These are phyloP conservation scores for Aspergillus homomorphus DNA, from an alignment of 495 filamentous ascomycete genomes.

Conservation along the genomic window DNA sequence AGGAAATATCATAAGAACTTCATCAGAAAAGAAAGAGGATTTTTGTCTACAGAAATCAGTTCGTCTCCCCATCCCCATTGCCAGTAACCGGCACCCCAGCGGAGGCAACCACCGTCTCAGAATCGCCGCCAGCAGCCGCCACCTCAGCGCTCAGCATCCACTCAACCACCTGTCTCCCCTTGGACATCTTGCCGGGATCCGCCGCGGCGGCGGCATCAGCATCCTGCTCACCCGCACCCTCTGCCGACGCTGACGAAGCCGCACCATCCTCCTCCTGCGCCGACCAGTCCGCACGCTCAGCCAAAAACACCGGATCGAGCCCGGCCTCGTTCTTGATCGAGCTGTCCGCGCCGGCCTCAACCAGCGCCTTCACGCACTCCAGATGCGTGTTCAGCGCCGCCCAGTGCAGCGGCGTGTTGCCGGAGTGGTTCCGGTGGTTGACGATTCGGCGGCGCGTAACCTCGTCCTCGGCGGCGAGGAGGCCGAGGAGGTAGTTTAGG, in stretches of 20 bases:
- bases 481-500: constrained; percentile 46
- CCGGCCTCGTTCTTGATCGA: constrained; percentile 74
- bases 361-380: constrained; percentile 69
- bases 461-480: constrained; percentile 28
- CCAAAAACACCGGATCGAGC: constrained; percentile 81
- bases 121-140: constrained; percentile 19
- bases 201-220: constrained; percentile 18
- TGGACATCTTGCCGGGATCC: constrained; percentile 31
- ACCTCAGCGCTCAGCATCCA: constrained; percentile 46
- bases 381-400: constrained; percentile 86
- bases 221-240: constrained; percentile 29
- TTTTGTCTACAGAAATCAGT: constrained; percentile 4
- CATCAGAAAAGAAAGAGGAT: neutral
- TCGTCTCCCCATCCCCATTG: constrained; percentile 12
- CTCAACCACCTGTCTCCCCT: constrained; percentile 45
- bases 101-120: constrained; percentile 30
- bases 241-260: constrained; percentile 19
- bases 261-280: constrained; percentile 22
- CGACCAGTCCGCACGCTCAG: constrained; percentile 59
- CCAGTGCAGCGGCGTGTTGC: constrained; percentile 91
- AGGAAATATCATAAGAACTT: neutral
- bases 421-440: constrained; percentile 69
- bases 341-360: constrained; percentile 70
- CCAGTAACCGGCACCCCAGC: constrained; percentile 11
- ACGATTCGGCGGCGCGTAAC: constrained; percentile 39